Evolutionary conservation across 345 rosid genomes (phyloP).

Genomic region (Populus tremula): DNA sequence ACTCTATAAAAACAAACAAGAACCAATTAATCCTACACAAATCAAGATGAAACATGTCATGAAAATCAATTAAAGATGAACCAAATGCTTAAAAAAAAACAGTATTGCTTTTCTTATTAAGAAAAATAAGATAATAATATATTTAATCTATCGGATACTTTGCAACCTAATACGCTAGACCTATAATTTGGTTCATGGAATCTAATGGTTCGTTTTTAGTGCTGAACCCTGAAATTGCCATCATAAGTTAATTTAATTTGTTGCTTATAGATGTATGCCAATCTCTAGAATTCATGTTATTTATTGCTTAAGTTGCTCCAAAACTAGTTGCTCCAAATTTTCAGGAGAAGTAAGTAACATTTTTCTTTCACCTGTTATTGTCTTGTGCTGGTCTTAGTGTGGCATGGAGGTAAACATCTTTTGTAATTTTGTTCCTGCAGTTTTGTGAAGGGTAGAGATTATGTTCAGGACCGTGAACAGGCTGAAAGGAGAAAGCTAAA

Average conservation of each 20-base stretch:
- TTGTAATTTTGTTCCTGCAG: constrained; percentile 45
- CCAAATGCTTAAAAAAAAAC: too few relatives aligned
- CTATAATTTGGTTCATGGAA: too few relatives aligned
- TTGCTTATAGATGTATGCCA: not conserved
- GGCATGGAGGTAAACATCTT: constrained; percentile 2
- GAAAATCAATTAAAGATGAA: too few relatives aligned
- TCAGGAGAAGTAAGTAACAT: constrained; percentile 59
- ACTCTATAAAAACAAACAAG: too few relatives aligned
- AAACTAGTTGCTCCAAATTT: constrained; percentile 78
- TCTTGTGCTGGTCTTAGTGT: not conserved
- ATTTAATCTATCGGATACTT: too few relatives aligned
- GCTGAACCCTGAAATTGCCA: not conserved
- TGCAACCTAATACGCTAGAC: too few relatives aligned
- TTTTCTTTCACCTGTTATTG: not conserved
- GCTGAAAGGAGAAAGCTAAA: constrained; percentile 64
- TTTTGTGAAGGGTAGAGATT: constrained; percentile 82
- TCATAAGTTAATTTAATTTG: too few relatives aligned
- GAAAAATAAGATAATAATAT: too few relatives aligned
- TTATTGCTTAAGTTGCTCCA: not conserved
- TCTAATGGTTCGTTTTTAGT: too few relatives aligned
- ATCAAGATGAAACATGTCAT: too few relatives aligned
- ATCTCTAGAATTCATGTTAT: not conserved
- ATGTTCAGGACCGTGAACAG: constrained; percentile 81
- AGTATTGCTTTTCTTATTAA: too few relatives aligned
- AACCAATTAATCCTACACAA: too few relatives aligned